These are phyloP conservation scores for Chaetoceros tenuissimus DNA, from an alignment of 108 stramenopile genomes.

Conservation along the genomic window DNA sequence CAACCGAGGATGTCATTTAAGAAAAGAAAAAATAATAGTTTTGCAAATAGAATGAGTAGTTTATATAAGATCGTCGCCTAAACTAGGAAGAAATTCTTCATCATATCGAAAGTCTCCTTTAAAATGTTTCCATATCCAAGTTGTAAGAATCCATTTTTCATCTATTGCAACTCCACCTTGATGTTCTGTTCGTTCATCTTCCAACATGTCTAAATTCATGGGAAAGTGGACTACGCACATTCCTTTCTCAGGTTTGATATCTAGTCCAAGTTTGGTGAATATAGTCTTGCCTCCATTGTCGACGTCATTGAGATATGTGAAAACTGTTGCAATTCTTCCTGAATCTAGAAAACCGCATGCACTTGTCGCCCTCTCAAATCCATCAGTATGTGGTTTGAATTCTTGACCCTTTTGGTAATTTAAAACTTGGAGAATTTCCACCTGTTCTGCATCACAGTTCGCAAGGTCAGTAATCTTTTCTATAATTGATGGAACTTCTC, in stretches of 20 bases:
- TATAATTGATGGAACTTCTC: slow-evolving; percentile 37
- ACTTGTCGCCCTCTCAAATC: slow-evolving; percentile 31
- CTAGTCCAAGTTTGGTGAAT: slow-evolving; percentile 20
- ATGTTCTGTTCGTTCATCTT: slow-evolving; percentile 36
- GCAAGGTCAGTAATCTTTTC: slow-evolving; percentile 19
- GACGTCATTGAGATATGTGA: slow-evolving; percentile 47
- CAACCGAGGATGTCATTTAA: too few species aligned
- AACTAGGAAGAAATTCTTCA: too few species aligned
- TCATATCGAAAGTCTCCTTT: too few species aligned
- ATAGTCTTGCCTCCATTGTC: slow-evolving; percentile 24
- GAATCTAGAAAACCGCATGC: slow-evolving; percentile 45
- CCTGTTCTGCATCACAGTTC: slow-evolving; percentile 14
- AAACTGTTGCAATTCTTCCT: slow-evolving; percentile 35
- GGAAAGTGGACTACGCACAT: slow-evolving; percentile 40
- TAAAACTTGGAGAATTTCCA: slow-evolving; percentile 47
- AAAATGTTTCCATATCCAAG: slow-evolving; percentile 54
- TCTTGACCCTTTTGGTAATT: slow-evolving; percentile 35
- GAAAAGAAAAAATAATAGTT: too few species aligned
- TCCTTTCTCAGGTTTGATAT: slow-evolving; percentile 27
- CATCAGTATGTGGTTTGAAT: slow-evolving; percentile 46
- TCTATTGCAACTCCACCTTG: slow-evolving; percentile 28
- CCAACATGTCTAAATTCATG: slow-evolving; percentile 17
- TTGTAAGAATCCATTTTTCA: slow-evolving; percentile 39
- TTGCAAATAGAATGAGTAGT: too few species aligned
- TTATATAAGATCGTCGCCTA: too few species aligned